Evolutionary conservation across 352 stramenopile species (phyloP), one percentile per base, ranked within the genome.

Genomic region (Phytopythium aichiense): DNA sequence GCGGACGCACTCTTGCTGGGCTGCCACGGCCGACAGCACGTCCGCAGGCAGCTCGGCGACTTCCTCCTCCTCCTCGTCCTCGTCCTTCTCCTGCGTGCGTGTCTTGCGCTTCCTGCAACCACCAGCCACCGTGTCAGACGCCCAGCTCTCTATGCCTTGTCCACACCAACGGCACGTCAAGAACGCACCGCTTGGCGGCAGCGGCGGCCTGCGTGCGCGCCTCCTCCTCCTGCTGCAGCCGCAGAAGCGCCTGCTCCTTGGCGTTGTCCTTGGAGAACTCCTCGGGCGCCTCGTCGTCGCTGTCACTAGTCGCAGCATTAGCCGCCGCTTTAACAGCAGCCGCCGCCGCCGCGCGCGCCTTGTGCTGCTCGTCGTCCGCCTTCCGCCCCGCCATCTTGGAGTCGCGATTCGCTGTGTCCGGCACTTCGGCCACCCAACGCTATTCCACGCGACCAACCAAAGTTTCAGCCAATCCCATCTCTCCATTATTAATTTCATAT

Each of bases 231-330:
- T 85, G 71, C 20, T 68, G 79, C 42, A 73, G 71, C 63, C 73
- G 76, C 54, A 74, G 66, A 45, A 78, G 66, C 55, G 67, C 81
- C 65, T 87, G 68, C 63, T 88, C 59, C 67, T 77, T 67, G 30
- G 84, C 84, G 58, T 63, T 90, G 56, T 77, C 72, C 68, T 91
- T 94, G 56, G 79, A 86, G 60, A 94, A 77, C 40, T 88, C 77
- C 62, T 94, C 84, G 28, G 84, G 84, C 30, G 84, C 82, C 64
- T 91, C 84, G 60, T 92, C 84, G 48, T 91, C 82, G 65, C 76
- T 88, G 46, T 81, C 71, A 54, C 74, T 69, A n/a, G 53, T 45
- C n/a, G 2, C 28, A 1, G 49, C 49, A 5, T 28, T 15, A 12
- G 52, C 49, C 63, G 33, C n/a, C n/a, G n/a, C n/a, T n/a, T n/a